Percentiles rank a stretch among this genome's conserved stretches.
Evolutionary conservation across 805 yeast genomes (phyloP).

Genomic region (Pichia eremophila): DNA sequence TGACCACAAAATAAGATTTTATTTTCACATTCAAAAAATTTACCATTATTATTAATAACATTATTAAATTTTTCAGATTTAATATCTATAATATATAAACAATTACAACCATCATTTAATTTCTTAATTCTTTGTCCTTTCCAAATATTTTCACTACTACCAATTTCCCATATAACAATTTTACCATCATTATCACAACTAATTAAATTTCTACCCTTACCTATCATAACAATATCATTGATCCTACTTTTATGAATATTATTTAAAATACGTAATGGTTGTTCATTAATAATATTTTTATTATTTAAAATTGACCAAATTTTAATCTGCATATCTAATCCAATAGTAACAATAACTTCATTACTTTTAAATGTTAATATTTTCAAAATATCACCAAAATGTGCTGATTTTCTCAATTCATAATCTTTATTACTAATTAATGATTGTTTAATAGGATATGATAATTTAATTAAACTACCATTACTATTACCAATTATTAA

Average conservation of each 20-base stretch:
- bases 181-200: conserved; percentile 48
- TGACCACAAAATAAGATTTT: conserved; percentile 36
- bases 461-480: conserved; percentile 1
- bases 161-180: conserved; percentile 62
- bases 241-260: conserved; percentile 40
- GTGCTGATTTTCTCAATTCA: conserved; percentile 19
- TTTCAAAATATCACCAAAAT: conserved; percentile 36
- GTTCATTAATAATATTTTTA: conserved; percentile 23
- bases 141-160: conserved; percentile 38
- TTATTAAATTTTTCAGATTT: not conserved
- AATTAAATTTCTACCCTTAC: conserved; percentile 58
- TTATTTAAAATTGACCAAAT: conserved; percentile 39
- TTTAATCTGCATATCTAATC: conserved; percentile 48
- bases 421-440: not conserved
- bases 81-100: conserved; percentile 9
- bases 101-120: conserved; percentile 27
- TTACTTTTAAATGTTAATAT: conserved; percentile 54
- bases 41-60: not conserved
- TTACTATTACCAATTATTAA: conserved; percentile 1
- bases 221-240: conserved; percentile 43
- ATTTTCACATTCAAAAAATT: conserved; percentile 41
- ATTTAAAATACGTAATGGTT: conserved; percentile 38
- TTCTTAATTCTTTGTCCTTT: conserved; percentile 30
- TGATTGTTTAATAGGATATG: not conserved
- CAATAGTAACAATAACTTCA: conserved; percentile 48